These are phyloP conservation scores for Exophiala lecanii-corni DNA, from an alignment of 2,329 filamentous ascomycete genomes.

Conservation along the genomic window DNA sequence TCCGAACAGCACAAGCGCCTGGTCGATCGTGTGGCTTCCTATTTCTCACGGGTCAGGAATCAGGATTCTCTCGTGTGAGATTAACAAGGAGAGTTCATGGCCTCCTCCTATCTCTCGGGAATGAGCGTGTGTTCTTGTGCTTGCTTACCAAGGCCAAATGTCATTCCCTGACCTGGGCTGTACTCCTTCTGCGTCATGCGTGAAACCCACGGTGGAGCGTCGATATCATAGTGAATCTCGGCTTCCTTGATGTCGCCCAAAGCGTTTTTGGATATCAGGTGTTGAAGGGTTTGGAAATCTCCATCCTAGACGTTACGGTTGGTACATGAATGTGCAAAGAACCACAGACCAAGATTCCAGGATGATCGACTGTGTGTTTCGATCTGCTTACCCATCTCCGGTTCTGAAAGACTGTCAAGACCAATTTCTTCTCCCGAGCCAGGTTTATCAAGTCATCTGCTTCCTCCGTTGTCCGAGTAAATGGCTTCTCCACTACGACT, in stretches of 20 bases:
- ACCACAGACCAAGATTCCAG: too few species aligned
- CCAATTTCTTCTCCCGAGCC: slow-evolving; percentile 46
- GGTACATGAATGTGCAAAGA: too few species aligned
- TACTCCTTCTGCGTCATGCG: slow-evolving; percentile 47
- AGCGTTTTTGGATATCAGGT: slow-evolving; percentile 54
- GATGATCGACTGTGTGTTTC: too few species aligned
- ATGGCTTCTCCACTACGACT: slow-evolving; percentile 78
- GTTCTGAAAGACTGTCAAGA: slow-evolving; percentile 67
- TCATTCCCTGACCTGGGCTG: slow-evolving; percentile 60
- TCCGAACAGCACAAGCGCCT: slow-evolving; percentile 66
- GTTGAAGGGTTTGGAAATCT: slow-evolving; percentile 66
- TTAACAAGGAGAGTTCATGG: too few species aligned
- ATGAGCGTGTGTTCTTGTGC: background rate
- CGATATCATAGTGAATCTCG: slow-evolving; percentile 74
- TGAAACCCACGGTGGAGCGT: slow-evolving; percentile 30
- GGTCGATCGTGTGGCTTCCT: slow-evolving; percentile 66
- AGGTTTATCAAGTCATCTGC: slow-evolving; percentile 58
- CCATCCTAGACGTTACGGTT: slow-evolving; percentile 66
- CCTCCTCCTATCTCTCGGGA: too few species aligned
- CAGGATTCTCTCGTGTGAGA: too few species aligned
- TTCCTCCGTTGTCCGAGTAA: slow-evolving; percentile 66
- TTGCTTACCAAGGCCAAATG: slow-evolving; percentile 64
- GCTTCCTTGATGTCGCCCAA: slow-evolving; percentile 70
- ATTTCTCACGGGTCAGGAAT: background rate
- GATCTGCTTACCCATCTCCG: slow-evolving; percentile 43